Conservation (phyloP, 805 yeast genomes). For the Maudiozyma barnettii region DNA sequence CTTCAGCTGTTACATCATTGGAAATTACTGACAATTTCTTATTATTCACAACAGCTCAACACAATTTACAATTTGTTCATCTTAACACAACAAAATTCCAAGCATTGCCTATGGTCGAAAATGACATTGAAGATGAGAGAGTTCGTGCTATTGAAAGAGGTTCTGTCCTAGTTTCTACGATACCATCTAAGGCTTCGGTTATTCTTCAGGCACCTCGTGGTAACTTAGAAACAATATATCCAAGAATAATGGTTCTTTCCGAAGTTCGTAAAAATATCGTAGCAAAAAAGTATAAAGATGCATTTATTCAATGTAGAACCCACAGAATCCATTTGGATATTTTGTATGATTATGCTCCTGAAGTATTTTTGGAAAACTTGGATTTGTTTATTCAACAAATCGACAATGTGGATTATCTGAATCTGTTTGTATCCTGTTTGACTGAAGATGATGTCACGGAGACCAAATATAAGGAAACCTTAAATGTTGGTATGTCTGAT, state of each 20-base stretch:
- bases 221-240: slow-evolving; percentile 85
- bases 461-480: slow-evolving; percentile 76
- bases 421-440: slow-evolving; percentile 77
- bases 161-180: slow-evolving; percentile 66
- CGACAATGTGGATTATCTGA: slow-evolving; percentile 64
- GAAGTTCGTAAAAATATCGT: slow-evolving; percentile 68
- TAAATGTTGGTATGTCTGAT: slow-evolving; percentile 23
- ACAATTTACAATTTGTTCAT: slow-evolving; percentile 73
- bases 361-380: slow-evolving; percentile 51
- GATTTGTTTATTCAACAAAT: slow-evolving; percentile 63
- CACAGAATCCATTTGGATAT: slow-evolving; percentile 89
- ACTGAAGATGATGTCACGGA: slow-evolving; percentile 76
- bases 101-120: slow-evolving; percentile 33
- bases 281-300: slow-evolving; percentile 49
- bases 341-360: slow-evolving; percentile 78
- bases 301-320: slow-evolving; percentile 75
- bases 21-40: slow-evolving; percentile 62
- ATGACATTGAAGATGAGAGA: slow-evolving; percentile 58
- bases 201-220: slow-evolving; percentile 94
- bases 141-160: slow-evolving; percentile 87
- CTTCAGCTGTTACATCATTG: slow-evolving; percentile 75
- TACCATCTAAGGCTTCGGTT: slow-evolving; percentile 76
- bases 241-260: slow-evolving; percentile 81
- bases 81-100: slow-evolving; percentile 36
- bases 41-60: slow-evolving; percentile 80